A percentile compares a stretch with the other conserved stretches of the same genome.
Conservation (phyloP, 495 filamentous ascomycete species). For the Daldinia loculata region DNA sequence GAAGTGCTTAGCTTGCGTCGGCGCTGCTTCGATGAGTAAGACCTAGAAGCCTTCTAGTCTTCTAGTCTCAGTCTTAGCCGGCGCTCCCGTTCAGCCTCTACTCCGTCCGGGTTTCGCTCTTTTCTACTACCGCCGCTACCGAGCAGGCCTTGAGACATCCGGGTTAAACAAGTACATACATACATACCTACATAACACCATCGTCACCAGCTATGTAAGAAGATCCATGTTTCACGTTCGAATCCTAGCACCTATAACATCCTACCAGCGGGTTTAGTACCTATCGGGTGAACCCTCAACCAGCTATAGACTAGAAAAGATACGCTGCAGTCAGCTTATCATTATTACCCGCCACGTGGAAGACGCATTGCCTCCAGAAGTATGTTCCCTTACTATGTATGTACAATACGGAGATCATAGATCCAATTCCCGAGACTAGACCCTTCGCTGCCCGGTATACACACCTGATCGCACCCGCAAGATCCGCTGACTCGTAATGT, state of each 20-base stretch:
- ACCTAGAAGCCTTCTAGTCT: background rate
- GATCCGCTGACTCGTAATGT: background rate
- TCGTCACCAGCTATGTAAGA: background rate
- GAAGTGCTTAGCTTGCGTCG: background rate
- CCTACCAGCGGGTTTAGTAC: background rate
- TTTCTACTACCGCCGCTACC: constrained; percentile 11
- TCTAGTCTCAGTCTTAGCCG: constrained; percentile 1
- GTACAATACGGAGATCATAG: constrained; percentile 1
- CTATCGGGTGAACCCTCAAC: background rate
- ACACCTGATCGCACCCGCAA: background rate
- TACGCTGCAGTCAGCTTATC: constrained; percentile 37
- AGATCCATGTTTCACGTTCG: constrained; percentile 2
- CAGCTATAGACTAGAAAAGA: background rate
- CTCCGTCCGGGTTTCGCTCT: background rate
- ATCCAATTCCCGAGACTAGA: background rate
- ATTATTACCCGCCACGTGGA: constrained; percentile 29
- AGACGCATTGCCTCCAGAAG: constrained; percentile 17
- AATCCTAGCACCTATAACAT: constrained; percentile 11
- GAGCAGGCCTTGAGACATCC: background rate
- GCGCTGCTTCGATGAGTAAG: constrained; percentile 7
- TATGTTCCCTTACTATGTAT: background rate
- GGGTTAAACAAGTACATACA: background rate
- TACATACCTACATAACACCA: background rate
- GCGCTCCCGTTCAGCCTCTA: background rate
- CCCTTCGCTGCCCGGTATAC: background rate